Evolutionary conservation across 1,284 basidiomycete genomes (phyloP).

Genomic region (Trametes versicolor): DNA sequence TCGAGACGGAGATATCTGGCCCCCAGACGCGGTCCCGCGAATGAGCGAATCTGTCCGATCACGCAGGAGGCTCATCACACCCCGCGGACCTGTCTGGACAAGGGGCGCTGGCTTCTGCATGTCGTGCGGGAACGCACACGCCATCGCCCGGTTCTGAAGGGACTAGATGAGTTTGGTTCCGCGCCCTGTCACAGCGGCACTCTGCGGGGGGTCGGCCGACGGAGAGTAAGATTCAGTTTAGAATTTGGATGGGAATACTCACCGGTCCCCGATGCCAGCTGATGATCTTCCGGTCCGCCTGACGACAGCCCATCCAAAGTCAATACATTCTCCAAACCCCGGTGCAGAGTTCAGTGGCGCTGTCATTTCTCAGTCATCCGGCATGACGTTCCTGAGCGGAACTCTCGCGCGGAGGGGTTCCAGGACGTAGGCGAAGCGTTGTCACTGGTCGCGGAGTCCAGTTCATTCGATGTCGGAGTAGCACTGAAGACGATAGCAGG

Average conservation of each 20-base stretch:
- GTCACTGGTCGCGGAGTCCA: neutral
- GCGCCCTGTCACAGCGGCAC: conserved; percentile 25
- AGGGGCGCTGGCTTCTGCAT: conserved; percentile 25
- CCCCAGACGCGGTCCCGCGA: conserved; percentile 32
- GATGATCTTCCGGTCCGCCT: conserved; percentile 36
- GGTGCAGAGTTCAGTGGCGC: conserved; percentile 18
- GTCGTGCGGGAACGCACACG: conserved; percentile 24
- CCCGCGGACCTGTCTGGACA: conserved; percentile 30
- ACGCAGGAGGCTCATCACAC: conserved; percentile 31
- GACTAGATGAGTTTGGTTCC: conserved; percentile 29
- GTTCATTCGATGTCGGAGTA: neutral
- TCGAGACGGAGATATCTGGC: conserved; percentile 30
- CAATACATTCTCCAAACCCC: conserved; percentile 18
- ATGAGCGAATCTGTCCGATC: conserved; percentile 38
- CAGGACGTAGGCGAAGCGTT: conserved; percentile 2
- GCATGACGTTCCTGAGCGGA: conserved; percentile 22
- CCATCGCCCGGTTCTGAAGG: conserved; percentile 18
- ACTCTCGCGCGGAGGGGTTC: conserved; percentile 21
- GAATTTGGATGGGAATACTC: conserved; percentile 33
- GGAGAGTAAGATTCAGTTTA: conserved; percentile 32
- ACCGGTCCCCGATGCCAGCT: conserved; percentile 32
- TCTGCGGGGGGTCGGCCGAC: conserved; percentile 29
- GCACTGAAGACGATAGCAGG: conserved; percentile 10
- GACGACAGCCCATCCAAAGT: conserved; percentile 24
- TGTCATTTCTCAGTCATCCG: conserved; percentile 25